phyloP scores from a whole-genome alignment of 2,329 filamentous ascomycete species.

The Dactylellina haptotyla region DNA sequence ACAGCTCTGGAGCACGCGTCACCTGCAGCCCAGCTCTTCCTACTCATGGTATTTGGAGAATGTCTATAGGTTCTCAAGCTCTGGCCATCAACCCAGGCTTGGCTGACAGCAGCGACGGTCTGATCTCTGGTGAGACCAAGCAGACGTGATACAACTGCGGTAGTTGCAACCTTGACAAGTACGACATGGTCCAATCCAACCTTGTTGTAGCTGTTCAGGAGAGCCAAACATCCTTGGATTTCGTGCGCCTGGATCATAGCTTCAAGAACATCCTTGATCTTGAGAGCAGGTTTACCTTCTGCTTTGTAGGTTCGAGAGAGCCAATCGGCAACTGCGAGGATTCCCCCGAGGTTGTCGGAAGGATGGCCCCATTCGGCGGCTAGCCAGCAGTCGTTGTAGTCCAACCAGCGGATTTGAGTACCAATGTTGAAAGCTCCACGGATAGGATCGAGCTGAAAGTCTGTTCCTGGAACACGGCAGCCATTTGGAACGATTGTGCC shows the following conservation, averaged over 20 bases:
- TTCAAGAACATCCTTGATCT: constrained; percentile 89
- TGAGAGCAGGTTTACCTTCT: constrained; percentile 77
- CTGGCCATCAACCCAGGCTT: constrained; percentile 98
- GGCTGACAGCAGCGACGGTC: constrained; percentile 93
- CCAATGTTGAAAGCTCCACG: constrained; percentile 99
- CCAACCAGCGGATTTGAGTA: constrained; percentile 97
- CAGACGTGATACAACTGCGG: constrained; percentile 94
- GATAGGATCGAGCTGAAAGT: constrained; percentile 93
- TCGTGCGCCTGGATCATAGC: constrained; percentile 99
- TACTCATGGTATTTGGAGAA: constrained; percentile 98
- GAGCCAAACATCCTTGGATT: constrained; percentile 94
- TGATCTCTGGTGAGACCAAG: constrained; percentile 87
- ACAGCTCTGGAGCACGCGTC: constrained; percentile 97
- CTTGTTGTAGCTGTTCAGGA: constrained; percentile 99
- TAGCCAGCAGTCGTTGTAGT: constrained; percentile 99
- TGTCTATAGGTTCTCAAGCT: constrained; percentile 96
- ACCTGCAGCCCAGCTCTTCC: constrained; percentile 98
- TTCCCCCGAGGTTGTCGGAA: constrained; percentile 96
- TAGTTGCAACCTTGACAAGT: constrained; percentile 94
- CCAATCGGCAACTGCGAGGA: constrained; percentile 95
- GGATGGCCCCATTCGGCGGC: constrained; percentile 99
- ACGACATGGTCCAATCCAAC: constrained; percentile 98
- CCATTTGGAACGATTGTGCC: constrained; percentile 90
- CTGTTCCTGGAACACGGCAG: constrained; percentile 87
- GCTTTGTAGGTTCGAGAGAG: constrained; percentile 86